These are phyloP conservation scores for Ammopiptanthus mongolicus DNA, from an alignment of 306 rosid genomes.

Conservation along the genomic window DNA sequence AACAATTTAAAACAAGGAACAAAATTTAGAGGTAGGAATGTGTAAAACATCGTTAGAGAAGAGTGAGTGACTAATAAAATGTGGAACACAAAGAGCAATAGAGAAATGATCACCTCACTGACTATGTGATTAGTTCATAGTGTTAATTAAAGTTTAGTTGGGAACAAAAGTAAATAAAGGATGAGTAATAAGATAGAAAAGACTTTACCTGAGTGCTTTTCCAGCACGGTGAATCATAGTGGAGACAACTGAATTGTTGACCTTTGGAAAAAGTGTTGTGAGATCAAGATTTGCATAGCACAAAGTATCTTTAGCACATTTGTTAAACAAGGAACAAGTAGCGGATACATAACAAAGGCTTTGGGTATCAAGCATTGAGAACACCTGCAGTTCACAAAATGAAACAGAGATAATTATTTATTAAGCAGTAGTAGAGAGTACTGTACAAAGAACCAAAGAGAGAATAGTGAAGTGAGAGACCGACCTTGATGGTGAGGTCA, in stretches of 20 bases:
- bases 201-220: conserved; percentile 47
- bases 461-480: too few relatives aligned
- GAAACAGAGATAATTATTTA: too few relatives aligned
- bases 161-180: not conserved
- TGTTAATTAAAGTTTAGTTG: not conserved
- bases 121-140: too few relatives aligned
- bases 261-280: conserved; percentile 58
- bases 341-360: conserved; percentile 75
- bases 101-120: not conserved
- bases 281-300: conserved; percentile 78
- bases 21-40: not conserved
- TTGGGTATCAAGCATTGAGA: conserved; percentile 81
- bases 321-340: conserved; percentile 68
- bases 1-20: not conserved
- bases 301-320: conserved; percentile 73
- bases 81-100: not conserved
- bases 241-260: conserved; percentile 79
- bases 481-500: conserved; percentile 72
- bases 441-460: too few relatives aligned
- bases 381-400: conserved; percentile 47
- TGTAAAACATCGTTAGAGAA: not conserved
- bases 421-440: too few relatives aligned
- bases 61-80: not conserved
- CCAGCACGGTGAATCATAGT: conserved; percentile 86
- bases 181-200: not conserved